Percentiles rank a stretch among this genome's conserved stretches.
These are phyloP conservation scores for Houttuynia cordata DNA, from an alignment of 164 flowering plant species.

Conservation along the genomic window DNA sequence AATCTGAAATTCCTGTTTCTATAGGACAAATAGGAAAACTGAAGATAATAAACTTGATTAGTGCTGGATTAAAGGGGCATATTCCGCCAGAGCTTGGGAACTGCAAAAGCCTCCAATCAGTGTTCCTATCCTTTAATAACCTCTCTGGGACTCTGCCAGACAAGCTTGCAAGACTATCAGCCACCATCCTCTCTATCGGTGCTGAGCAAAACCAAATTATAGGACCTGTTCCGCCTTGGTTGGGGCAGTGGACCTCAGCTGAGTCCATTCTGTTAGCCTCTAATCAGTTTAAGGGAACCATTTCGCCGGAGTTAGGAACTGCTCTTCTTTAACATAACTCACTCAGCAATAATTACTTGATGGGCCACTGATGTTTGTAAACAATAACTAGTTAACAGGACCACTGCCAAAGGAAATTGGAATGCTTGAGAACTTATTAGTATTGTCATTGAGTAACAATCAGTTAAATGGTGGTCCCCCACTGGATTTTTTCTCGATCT, in stretches of 20 bases:
- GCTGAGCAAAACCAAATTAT: slow-evolving; percentile 52
- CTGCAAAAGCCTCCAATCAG: slow-evolving; percentile 35
- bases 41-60: slow-evolving; percentile 33
- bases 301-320: too few relatives aligned
- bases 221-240: slow-evolving; percentile 57
- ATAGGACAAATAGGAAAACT: slow-evolving; percentile 46
- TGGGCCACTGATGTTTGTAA: too few relatives aligned
- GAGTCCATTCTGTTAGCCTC: slow-evolving; percentile 44
- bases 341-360: slow-evolving; percentile 46
- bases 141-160: too few relatives aligned
- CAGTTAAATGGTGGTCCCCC: slow-evolving; percentile 33
- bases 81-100: slow-evolving; percentile 57
- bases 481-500: slow-evolving; percentile 43
- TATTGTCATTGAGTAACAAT: slow-evolving; percentile 48
- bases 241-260: slow-evolving; percentile 44
- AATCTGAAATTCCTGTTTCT: slow-evolving; percentile 45
- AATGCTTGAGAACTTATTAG: slow-evolving; percentile 36
- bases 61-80: slow-evolving; percentile 46
- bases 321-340: too few relatives aligned
- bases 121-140: slow-evolving; percentile 59
- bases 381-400: slow-evolving; percentile 44
- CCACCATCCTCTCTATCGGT: slow-evolving; percentile 36
- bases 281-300: too few relatives aligned
- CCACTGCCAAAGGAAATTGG: slow-evolving; percentile 54
- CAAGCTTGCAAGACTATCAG: slow-evolving; percentile 38